A percentile compares a stretch with the other conserved stretches of the same genome.
phyloP scores from a whole-genome alignment of 1,284 basidiomycete genomes.

The Boletellus deceptivus region DNA sequence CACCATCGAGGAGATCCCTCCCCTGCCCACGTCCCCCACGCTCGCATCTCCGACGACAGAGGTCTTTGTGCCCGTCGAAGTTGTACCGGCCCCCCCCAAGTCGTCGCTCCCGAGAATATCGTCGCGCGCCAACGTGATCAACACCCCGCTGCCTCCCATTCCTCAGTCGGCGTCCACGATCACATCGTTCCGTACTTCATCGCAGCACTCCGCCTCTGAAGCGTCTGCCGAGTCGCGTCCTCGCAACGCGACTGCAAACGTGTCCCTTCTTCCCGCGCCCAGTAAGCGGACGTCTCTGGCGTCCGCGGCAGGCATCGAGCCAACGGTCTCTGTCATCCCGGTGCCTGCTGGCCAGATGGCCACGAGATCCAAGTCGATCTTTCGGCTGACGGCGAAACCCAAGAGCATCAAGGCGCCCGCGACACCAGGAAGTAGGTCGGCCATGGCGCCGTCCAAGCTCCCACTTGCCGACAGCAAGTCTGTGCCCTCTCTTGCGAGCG shows the following conservation, averaged over 20 bases:
- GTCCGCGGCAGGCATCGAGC: slow-evolving; percentile 25
- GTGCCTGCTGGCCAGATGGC: not conserved
- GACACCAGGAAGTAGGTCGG: not conserved
- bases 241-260: slow-evolving; percentile 2
- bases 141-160: slow-evolving; percentile 24
- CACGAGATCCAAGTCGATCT: slow-evolving; percentile 30
- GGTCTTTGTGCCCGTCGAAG: not conserved
- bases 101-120: slow-evolving; percentile 22
- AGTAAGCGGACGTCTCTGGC: slow-evolving; percentile 29
- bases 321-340: slow-evolving; percentile 4
- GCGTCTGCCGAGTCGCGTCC: slow-evolving; percentile 13
- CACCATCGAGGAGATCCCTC: slow-evolving; percentile 25
- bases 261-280: slow-evolving; percentile 24
- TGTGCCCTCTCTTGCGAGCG: too few species aligned
- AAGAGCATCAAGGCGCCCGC: slow-evolving; percentile 23
- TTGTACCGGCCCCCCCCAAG: not conserved
- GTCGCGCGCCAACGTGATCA: slow-evolving; percentile 16
- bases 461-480: slow-evolving; percentile 11
- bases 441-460: slow-evolving; percentile 9
- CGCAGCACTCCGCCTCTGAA: slow-evolving; percentile 25
- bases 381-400: slow-evolving; percentile 27
- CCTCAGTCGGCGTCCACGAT: slow-evolving; percentile 31
- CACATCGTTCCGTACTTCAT: slow-evolving; percentile 24
- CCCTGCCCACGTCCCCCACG: slow-evolving; percentile 27
- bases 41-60: slow-evolving; percentile 6